phyloP scores from a whole-genome alignment of 495 filamentous ascomycete genomes.

The Aspergillus kassunensis region DNA sequence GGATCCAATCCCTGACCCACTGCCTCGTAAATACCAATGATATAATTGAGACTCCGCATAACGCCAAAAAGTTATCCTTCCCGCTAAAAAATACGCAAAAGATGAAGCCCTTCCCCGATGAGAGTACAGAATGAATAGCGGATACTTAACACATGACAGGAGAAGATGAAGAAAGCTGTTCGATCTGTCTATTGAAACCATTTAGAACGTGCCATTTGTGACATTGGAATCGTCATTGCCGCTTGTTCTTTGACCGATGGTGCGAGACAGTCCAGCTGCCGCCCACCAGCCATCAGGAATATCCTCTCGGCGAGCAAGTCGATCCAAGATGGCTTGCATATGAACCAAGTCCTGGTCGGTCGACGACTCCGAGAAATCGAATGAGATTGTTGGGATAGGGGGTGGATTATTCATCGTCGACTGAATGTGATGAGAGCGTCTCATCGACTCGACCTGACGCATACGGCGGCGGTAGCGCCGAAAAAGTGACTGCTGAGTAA shows the following conservation, averaged over 20 bases:
- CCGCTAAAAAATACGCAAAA: conserved; percentile 10
- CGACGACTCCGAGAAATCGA: conserved; percentile 31
- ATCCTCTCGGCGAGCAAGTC: conserved; percentile 61
- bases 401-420: conserved; percentile 39
- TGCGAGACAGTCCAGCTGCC: conserved; percentile 62
- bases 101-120: not conserved
- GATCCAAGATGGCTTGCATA: conserved; percentile 65
- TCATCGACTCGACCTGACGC: conserved; percentile 21
- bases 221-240: conserved; percentile 22
- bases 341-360: conserved; percentile 48
- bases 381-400: conserved; percentile 36
- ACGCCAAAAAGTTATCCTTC: conserved; percentile 12
- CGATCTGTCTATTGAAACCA: conserved; percentile 15
- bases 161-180: conserved; percentile 2
- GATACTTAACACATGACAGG: conserved; percentile 16
- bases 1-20: not conserved
- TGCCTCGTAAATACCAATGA: not conserved
- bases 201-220: conserved; percentile 23
- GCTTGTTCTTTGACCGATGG: conserved; percentile 32
- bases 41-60: conserved; percentile 10
- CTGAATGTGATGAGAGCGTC: conserved; percentile 25
- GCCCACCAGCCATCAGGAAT: conserved; percentile 78
- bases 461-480: conserved; percentile 20
- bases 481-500: conserved; percentile 19
- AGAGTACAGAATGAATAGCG: conserved; percentile 10